Conservation (phyloP, 805 yeast species). For the Nakazawaea laoshanensis region DNA sequence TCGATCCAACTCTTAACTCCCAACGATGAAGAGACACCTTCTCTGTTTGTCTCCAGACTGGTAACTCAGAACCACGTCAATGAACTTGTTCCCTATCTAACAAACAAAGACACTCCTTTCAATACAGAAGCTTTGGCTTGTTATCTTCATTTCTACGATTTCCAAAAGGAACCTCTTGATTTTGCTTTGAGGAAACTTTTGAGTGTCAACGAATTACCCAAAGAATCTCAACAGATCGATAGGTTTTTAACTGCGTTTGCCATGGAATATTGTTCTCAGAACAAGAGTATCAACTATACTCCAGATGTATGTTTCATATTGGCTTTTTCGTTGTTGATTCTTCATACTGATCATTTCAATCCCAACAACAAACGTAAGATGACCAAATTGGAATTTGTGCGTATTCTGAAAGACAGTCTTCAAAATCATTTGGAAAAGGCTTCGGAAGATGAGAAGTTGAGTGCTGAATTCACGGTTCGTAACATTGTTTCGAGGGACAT, state of each 20-base stretch:
- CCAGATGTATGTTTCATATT: conserved; percentile 53
- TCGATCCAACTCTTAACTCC: conserved; percentile 8
- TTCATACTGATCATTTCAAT: conserved; percentile 71
- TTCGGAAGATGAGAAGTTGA: conserved; percentile 19
- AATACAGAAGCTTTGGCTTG: conserved; percentile 19
- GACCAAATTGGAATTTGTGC: conserved; percentile 54
- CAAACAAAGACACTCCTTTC: conserved; percentile 20
- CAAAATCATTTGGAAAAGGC: conserved; percentile 15
- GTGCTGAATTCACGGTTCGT: conserved; percentile 17
- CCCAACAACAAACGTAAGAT: conserved; percentile 59
- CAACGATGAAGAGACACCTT: conserved; percentile 20
- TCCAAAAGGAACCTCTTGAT: conserved; percentile 52
- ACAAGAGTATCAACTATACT: conserved; percentile 26
- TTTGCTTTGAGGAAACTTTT: conserved; percentile 54
- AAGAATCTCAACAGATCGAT: conserved; percentile 72
- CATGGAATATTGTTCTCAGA: conserved; percentile 35
- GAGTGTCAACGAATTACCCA: conserved; percentile 52
- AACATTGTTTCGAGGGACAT: conserved; percentile 28
- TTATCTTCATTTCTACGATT: conserved; percentile 33
- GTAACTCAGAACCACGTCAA: conserved; percentile 18
- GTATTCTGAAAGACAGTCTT: conserved; percentile 24
- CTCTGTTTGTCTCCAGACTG: conserved; percentile 23
- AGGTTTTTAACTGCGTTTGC: conserved; percentile 54
- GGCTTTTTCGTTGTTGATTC: conserved; percentile 56
- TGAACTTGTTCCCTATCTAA: conserved; percentile 19